Conservation (phyloP, 176 grass and related monocot genomes). For the Musa itinerans region DNA sequence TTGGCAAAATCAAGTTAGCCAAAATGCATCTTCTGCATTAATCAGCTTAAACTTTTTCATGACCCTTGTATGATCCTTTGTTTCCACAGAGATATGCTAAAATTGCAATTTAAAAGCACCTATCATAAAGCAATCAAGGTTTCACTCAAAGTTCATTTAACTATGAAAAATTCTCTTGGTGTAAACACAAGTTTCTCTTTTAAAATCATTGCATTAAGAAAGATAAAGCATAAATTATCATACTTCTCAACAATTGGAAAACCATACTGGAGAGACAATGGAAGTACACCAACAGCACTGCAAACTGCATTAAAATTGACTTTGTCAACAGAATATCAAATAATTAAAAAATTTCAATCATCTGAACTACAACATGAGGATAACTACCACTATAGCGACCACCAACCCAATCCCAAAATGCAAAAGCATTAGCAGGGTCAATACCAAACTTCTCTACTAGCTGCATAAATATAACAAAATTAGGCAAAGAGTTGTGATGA, state of each 20-base stretch:
- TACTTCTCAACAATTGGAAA: constrained; percentile 94
- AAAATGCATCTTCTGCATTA: no score
- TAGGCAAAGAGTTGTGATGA: background rate
- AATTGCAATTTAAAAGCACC: no score
- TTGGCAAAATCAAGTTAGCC: no score
- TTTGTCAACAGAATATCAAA: background rate
- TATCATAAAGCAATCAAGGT: no score
- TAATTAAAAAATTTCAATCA: background rate
- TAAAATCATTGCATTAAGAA: constrained; percentile 4
- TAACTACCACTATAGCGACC: constrained; percentile 87
- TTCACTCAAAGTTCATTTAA: no score
- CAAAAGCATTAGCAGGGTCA: constrained; percentile 86
- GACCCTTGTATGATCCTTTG: no score
- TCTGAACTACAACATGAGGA: background rate
- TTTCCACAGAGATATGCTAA: no score
- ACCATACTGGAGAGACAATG: constrained; percentile 87
- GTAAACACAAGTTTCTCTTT: background rate
- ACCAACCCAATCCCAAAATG: constrained; percentile 98
- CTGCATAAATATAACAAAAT: constrained; percentile 13
- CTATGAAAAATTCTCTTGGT: background rate
- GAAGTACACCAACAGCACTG: constrained; percentile 12
- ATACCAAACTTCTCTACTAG: constrained; percentile 90
- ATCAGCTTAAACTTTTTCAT: no score
- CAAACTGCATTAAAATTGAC: background rate
- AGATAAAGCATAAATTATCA: constrained; percentile 28